These are phyloP conservation scores for Eucommia ulmoides DNA, from an alignment of 257 asterid species.

Conservation along the genomic window DNA sequence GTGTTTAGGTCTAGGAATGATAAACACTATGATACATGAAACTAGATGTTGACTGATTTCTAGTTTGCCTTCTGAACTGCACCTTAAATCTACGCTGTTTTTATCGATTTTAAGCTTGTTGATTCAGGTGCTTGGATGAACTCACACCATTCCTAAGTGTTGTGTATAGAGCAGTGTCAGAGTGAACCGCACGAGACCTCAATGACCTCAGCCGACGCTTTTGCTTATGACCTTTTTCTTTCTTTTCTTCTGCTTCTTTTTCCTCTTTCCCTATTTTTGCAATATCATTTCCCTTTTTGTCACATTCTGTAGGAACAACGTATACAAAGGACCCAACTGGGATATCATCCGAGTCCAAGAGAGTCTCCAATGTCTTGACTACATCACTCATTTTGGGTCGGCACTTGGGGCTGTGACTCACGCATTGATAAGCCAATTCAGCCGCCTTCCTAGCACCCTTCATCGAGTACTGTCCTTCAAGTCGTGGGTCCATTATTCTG, in stretches of 20 bases:
- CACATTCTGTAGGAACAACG: no score
- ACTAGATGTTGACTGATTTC: no score
- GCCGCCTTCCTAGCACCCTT: slow-evolving; percentile 68
- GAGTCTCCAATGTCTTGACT: slow-evolving; percentile 40
- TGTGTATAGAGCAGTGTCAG: no score
- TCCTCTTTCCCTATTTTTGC: no score
- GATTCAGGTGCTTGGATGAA: no score
- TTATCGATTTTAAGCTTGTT: no score
- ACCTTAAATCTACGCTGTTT: no score
- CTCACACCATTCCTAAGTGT: no score
- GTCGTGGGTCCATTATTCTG: slow-evolving; percentile 49
- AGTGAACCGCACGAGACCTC: not conserved
- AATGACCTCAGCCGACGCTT: not conserved
- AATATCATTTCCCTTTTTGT: no score
- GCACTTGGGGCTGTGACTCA: slow-evolving; percentile 35
- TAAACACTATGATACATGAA: no score
- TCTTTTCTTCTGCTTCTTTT: not conserved
- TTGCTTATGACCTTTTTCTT: not conserved
- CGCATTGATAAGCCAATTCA: slow-evolving; percentile 52
- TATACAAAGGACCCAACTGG: slow-evolving; percentile 48
- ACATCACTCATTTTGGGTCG: slow-evolving; percentile 63
- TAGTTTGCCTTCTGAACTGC: no score
- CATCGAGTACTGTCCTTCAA: slow-evolving; percentile 58
- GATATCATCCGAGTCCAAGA: slow-evolving; percentile 34
- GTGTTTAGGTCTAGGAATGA: no score